Evolutionary conservation across 495 filamentous ascomycete genomes (phyloP).

Genomic region (Rhizodiscina lignyota): DNA sequence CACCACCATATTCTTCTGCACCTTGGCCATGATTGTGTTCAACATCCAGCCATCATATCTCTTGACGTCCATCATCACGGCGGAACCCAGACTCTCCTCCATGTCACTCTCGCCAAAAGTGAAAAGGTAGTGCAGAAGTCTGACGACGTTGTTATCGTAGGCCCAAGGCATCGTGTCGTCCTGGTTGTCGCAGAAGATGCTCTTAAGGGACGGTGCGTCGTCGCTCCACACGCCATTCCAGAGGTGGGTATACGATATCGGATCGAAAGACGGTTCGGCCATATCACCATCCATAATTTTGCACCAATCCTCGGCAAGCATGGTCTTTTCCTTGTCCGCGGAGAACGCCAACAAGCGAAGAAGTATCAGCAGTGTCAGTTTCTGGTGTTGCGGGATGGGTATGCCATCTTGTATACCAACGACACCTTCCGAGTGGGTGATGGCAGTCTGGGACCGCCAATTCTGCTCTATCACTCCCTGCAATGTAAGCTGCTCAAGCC

Average conservation of each 20-base stretch:
- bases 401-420: too few species aligned
- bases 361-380: too few species aligned
- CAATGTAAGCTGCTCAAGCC: too few species aligned
- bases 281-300: too few species aligned
- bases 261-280: too few species aligned
- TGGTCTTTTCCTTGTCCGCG: too few species aligned
- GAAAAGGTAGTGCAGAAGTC: background rate
- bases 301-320: too few species aligned
- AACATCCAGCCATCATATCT: background rate
- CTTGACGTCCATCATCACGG: background rate
- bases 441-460: too few species aligned
- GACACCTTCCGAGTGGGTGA: too few species aligned
- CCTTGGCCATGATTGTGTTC: background rate
- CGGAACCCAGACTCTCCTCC: background rate
- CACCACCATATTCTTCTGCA: background rate
- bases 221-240: background rate
- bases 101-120: background rate
- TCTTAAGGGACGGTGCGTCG: background rate
- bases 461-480: too few species aligned
- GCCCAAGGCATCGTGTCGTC: background rate
- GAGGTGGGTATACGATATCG: background rate
- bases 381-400: too few species aligned
- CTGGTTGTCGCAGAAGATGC: background rate
- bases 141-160: background rate
- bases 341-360: too few species aligned